Conservation (phyloP, 176 grass and related monocot genomes). For the Canna indica region DNA sequence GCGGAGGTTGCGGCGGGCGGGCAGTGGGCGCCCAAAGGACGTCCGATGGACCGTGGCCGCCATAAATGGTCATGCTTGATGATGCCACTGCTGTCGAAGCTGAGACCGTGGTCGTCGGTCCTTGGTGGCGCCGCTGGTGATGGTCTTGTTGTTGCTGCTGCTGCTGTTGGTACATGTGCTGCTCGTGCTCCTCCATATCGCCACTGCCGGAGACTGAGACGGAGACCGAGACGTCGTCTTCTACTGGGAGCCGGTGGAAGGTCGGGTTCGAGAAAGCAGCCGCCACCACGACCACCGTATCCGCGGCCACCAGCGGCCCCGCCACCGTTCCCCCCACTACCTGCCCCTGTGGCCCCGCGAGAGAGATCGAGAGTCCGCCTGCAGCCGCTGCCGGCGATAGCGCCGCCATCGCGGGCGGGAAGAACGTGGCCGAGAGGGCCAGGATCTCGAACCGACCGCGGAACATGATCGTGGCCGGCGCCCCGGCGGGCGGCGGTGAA, state of each 20-base stretch:
- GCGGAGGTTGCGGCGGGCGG: conserved; percentile 43
- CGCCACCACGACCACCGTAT: conserved; percentile 56
- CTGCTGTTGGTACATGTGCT: conserved; percentile 21
- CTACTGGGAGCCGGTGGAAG: conserved; percentile 75
- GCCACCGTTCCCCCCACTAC: conserved; percentile 62
- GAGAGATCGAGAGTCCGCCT: conserved; percentile 54
- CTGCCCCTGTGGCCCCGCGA: conserved; percentile 82
- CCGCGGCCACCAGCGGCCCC: conserved; percentile 59
- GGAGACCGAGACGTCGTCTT: conserved; percentile 48
- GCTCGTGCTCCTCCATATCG: conserved; percentile 10
- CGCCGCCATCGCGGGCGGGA: conserved; percentile 48
- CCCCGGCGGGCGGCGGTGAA: background rate
- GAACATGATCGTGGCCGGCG: conserved; percentile 36
- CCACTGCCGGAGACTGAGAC: conserved; percentile 43
- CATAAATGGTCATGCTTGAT: conserved; percentile 45
- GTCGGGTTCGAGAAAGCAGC: conserved; percentile 83
- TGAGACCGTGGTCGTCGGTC: conserved; percentile 3
- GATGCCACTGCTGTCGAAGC: conserved; percentile 26
- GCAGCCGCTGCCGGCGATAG: conserved; percentile 36
- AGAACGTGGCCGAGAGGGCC: conserved; percentile 72
- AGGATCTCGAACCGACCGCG: conserved; percentile 83
- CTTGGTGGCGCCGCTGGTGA: conserved; percentile 16
- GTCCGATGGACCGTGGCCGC: conserved; percentile 34
- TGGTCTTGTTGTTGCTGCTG: conserved; percentile 14
- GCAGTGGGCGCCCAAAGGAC: conserved; percentile 54